A percentile compares a stretch with the other conserved stretches of the same genome.
Conservation (phyloP, 805 yeast genomes). For the Wickerhamiella sorbophila region DNA sequence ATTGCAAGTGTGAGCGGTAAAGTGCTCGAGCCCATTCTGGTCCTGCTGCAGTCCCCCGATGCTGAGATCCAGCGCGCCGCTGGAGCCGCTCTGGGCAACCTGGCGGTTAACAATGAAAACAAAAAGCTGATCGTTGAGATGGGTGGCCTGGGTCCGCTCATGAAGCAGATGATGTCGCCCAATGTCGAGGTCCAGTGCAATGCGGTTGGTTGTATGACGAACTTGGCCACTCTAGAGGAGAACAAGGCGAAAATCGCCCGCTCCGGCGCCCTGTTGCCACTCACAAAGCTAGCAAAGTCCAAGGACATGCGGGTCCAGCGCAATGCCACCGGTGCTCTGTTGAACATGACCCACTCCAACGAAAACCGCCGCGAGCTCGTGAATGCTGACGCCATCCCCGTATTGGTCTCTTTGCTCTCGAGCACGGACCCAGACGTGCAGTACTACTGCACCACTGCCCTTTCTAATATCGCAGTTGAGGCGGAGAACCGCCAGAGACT, state of each 20-base stretch:
- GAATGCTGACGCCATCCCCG: slow-evolving; percentile 97
- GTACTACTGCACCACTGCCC: slow-evolving; percentile 94
- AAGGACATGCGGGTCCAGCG: slow-evolving; percentile 93
- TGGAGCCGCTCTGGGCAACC: slow-evolving; percentile 95
- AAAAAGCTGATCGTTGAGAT: slow-evolving; percentile 86
- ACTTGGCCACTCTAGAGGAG: slow-evolving; percentile 94
- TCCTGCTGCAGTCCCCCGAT: slow-evolving; percentile 72
- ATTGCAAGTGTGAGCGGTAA: slow-evolving; percentile 81
- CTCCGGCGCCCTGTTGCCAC: slow-evolving; percentile 87
- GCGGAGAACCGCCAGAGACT: slow-evolving; percentile 77
- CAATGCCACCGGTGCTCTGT: slow-evolving; percentile 94
- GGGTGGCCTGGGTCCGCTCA: slow-evolving; percentile 95
- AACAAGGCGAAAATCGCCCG: slow-evolving; percentile 92
- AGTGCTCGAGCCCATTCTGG: slow-evolving; percentile 85
- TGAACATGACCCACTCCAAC: slow-evolving; percentile 95
- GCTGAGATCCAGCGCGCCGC: slow-evolving; percentile 97
- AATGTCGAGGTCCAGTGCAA: slow-evolving; percentile 98
- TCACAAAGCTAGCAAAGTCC: slow-evolving; percentile 87
- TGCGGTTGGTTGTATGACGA: slow-evolving; percentile 97
- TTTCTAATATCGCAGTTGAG: slow-evolving; percentile 94
- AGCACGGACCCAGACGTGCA: slow-evolving; percentile 93
- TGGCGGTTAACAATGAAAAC: slow-evolving; percentile 93
- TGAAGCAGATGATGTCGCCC: slow-evolving; percentile 93
- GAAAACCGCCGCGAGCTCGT: slow-evolving; percentile 94
- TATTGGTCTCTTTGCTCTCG: slow-evolving; percentile 70